Base-by-base conservation (phyloP, 768 basidiomycete genomes). In the Phlebiopsis flavidoalba region DNA sequence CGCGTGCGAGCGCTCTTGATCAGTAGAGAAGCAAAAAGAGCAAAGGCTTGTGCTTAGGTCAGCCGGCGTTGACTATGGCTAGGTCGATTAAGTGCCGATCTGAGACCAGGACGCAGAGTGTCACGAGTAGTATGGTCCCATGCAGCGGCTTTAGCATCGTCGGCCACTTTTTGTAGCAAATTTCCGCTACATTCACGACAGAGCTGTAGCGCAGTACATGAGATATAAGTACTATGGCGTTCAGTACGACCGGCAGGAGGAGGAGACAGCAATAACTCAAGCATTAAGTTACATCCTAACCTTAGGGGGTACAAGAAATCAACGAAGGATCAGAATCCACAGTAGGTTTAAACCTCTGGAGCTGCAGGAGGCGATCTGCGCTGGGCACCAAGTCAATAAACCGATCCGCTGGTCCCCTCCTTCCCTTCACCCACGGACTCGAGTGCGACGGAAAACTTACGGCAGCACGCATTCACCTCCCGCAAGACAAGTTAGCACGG, bases 381-480 rank as follows among this genome's bases (percentile, higher is more conserved):
- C 17, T 24, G 36, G 4, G 33, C 49, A 12, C 11, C 24, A 52
- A 21, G 57, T 12, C 8, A 12, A 43, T 17, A 43, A 43, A 17
- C 11, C 17, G 40, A 17, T 12, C 40, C n/a, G n/a, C n/a, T n/a
- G n/a, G n/a, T n/a, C n/a, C n/a, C n/a, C n/a, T n/a, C n/a, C n/a
- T n/a, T n/a, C n/a, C n/a, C n/a, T n/a, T n/a, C n/a, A n/a, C n/a
- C n/a, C n/a, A n/a, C n/a, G n/a, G n/a, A n/a, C n/a, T n/a, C n/a
- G n/a, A n/a, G n/a, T 12, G 40, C 40, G 17, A 43, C 6, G 26
- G 26, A 31, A 17, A 45, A 82, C 89, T 76, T 71, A 91, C 89
- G 90, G 70, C 90, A 93, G 70, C 91, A 93, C 0, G 88, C 83
- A 63, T 90, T 86, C n/a, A n/a, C n/a, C n/a, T 67, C 90, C 86